phyloP scores from a whole-genome alignment of 352 stramenopile genomes.

The Phytopythium cucurbitacearum region DNA sequence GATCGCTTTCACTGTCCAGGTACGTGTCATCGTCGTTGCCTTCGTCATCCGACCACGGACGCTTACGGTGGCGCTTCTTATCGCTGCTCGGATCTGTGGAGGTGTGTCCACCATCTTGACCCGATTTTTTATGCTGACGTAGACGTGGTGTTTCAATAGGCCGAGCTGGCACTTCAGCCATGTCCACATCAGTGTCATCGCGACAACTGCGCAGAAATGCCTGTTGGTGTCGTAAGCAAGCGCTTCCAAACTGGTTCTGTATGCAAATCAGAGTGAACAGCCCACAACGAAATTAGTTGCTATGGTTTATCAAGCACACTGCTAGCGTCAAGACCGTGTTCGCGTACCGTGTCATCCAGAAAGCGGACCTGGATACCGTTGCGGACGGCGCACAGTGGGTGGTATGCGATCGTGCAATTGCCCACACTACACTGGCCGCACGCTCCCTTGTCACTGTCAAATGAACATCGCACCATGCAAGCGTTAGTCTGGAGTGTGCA shows the following conservation, averaged over 20 bases:
- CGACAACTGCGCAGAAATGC: conserved; percentile 27
- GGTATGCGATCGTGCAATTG: conserved; percentile 73
- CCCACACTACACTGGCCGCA: conserved; percentile 65
- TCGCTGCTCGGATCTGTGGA: conserved; percentile 3
- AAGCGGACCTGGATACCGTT: conserved; percentile 60
- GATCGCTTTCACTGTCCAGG: conserved; percentile 34
- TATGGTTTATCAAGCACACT: background rate
- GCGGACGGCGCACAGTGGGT: conserved; percentile 58
- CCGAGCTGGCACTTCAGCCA: background rate
- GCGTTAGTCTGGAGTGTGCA: background rate
- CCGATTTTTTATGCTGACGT: background rate
- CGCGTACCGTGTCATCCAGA: conserved; percentile 45
- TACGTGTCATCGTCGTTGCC: conserved; percentile 26
- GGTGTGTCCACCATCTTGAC: background rate
- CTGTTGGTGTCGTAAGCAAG: conserved; percentile 51
- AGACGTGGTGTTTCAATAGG: background rate
- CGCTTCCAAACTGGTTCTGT: conserved; percentile 59
- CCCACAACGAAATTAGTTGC: background rate
- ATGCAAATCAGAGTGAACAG: background rate
- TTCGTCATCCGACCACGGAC: conserved; percentile 25
- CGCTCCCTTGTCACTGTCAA: conserved; percentile 52
- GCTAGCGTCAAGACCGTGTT: background rate
- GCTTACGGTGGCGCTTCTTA: conserved; percentile 18
- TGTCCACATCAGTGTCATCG: conserved; percentile 10
- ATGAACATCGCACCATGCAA: background rate